Conservation (phyloP, 1,284 basidiomycete genomes). For the Austroboletus niveus region DNA sequence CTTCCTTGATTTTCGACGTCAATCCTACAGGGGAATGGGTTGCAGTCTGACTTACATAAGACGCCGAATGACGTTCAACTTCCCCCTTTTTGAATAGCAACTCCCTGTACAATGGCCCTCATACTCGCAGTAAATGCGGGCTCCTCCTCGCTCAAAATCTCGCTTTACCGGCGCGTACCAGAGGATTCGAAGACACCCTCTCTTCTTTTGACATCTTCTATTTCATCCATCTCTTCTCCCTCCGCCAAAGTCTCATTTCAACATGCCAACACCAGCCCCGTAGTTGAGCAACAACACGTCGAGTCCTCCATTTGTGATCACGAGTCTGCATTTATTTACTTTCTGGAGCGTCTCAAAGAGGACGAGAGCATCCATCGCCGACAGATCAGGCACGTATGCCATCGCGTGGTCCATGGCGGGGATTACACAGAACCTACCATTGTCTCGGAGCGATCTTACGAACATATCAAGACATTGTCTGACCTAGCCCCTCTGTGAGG, state of each 20-base stretch:
- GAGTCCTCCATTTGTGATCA: conserved; percentile 50
- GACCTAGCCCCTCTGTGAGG: conserved; percentile 79
- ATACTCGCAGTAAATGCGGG: conserved; percentile 70
- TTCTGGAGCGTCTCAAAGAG: conserved; percentile 49
- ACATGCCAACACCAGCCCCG: conserved; percentile 19
- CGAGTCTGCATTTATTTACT: conserved; percentile 61
- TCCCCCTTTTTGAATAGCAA: background rate
- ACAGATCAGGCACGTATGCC: conserved; percentile 57
- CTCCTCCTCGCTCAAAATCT: conserved; percentile 76
- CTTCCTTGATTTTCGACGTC: too few species aligned
- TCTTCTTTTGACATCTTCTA: conserved; percentile 49
- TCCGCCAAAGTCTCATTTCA: conserved; percentile 52
- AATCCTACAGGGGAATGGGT: too few species aligned
- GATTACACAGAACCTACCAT: conserved; percentile 65
- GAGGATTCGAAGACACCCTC: conserved; percentile 31
- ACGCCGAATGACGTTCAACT: background rate
- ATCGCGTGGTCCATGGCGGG: conserved; percentile 84
- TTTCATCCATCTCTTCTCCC: conserved; percentile 57
- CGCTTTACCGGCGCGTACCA: conserved; percentile 47
- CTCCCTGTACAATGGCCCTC: conserved; percentile 29
- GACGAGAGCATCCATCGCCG: conserved; percentile 44
- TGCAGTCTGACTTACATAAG: background rate
- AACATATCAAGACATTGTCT: conserved; percentile 71
- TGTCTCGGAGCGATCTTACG: conserved; percentile 60
- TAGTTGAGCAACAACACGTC: conserved; percentile 10